Conservation (phyloP, 768 basidiomycete genomes). For the Boletus sp. region DNA sequence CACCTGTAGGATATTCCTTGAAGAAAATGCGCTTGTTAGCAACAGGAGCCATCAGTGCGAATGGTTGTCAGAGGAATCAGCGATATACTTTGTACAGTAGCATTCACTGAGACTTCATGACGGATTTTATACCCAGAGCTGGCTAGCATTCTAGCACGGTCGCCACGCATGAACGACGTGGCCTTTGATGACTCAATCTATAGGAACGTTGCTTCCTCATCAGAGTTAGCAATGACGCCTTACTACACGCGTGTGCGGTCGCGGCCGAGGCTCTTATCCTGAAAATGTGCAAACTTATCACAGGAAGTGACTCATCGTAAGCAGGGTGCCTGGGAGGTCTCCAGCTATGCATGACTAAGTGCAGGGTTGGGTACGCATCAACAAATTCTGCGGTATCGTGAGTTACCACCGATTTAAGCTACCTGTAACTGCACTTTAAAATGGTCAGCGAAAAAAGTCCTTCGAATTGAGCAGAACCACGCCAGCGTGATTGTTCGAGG, state of each 20-base stretch:
- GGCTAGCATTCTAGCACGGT: too few relatives aligned
- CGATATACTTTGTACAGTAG: not conserved
- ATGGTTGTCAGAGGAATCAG: not conserved
- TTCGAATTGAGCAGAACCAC: not conserved
- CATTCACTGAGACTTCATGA: not conserved
- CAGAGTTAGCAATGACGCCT: not conserved
- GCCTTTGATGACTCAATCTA: not conserved
- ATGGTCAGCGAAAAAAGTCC: too few relatives aligned
- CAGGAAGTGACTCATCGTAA: too few relatives aligned
- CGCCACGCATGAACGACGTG: too few relatives aligned
- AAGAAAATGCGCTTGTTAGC: slow-evolving; percentile 38
- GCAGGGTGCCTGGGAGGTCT: too few relatives aligned
- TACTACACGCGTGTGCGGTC: not conserved
- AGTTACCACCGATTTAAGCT: too few relatives aligned
- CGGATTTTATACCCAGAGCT: not conserved
- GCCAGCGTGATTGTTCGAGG: not conserved
- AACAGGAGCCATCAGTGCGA: slow-evolving; percentile 5
- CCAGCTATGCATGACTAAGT: too few relatives aligned
- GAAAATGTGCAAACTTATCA: too few relatives aligned
- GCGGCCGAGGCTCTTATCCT: not conserved
- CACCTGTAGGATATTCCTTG: slow-evolving; percentile 28
- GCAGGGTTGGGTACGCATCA: too few relatives aligned
- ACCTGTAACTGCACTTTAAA: too few relatives aligned
- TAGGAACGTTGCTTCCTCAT: not conserved
- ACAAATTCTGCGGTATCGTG: too few relatives aligned